These are phyloP conservation scores for Picochlorum sp. DNA, from an alignment of 139 green algal species.

Conservation along the genomic window DNA sequence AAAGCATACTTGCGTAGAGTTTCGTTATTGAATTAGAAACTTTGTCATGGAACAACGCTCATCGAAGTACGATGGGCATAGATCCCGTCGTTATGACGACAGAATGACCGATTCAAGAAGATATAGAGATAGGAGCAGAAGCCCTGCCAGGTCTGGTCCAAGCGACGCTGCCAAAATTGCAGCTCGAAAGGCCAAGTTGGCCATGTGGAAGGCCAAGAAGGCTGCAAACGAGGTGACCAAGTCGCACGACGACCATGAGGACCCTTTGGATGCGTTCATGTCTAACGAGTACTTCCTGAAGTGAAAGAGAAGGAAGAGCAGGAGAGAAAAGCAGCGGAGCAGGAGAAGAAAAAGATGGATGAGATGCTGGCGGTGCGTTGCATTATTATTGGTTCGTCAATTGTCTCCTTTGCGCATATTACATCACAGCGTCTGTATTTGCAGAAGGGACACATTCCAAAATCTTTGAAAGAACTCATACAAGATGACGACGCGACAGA, in stretches of 20 bases:
- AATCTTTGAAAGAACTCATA: conserved; percentile 21
- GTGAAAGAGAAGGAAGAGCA: conserved; percentile 56
- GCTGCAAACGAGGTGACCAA: conserved; percentile 14
- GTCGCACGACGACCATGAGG: conserved; percentile 43
- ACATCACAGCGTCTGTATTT: neutral
- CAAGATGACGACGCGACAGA: conserved; percentile 42
- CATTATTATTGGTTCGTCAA: neutral
- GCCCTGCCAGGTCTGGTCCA: too few relatives aligned
- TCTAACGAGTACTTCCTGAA: conserved; percentile 54
- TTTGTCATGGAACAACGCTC: too few relatives aligned
- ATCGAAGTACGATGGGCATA: too few relatives aligned
- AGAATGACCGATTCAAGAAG: too few relatives aligned
- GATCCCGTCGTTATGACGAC: too few relatives aligned
- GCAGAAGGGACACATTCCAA: conserved; percentile 40
- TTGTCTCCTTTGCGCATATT: conserved; percentile 29
- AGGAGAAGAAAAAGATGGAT: conserved; percentile 24
- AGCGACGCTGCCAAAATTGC: too few relatives aligned
- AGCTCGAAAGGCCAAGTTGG: too few relatives aligned
- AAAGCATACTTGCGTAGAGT: too few relatives aligned
- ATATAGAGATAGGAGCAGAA: too few relatives aligned
- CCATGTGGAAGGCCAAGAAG: neutral
- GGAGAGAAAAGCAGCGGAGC: conserved; percentile 16
- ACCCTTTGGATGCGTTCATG: conserved; percentile 85
- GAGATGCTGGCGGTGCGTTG: conserved; percentile 3
- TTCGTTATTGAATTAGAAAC: too few relatives aligned